These are phyloP conservation scores for Dryadomyces quercivorus DNA, from an alignment of 2,329 filamentous ascomycete species.

Conservation along the genomic window DNA sequence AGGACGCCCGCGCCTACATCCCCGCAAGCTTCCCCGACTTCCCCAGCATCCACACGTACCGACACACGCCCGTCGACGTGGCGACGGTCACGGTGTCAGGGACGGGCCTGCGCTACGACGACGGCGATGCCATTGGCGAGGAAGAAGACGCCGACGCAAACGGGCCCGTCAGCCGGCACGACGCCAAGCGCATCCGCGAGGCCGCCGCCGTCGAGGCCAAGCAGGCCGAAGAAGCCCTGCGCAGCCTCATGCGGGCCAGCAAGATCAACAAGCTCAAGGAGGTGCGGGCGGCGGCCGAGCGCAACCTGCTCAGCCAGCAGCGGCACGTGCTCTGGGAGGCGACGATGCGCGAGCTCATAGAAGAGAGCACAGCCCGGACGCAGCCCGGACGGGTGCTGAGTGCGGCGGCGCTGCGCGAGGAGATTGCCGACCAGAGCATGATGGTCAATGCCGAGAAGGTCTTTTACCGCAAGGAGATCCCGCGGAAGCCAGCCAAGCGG, in stretches of 20 bases:
- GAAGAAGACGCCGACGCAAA: conserved; percentile 8
- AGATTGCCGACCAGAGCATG: conserved; percentile 51
- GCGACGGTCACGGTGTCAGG: conserved; percentile 19
- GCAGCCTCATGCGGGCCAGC: conserved; percentile 46
- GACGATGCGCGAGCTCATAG: conserved; percentile 45
- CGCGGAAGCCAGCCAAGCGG: conserved; percentile 27
- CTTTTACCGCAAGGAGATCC: conserved; percentile 41
- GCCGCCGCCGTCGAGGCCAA: conserved; percentile 47
- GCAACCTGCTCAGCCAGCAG: conserved; percentile 37
- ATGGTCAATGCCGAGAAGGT: conserved; percentile 47
- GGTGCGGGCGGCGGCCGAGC: conserved; percentile 42
- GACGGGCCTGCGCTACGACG: conserved; percentile 15
- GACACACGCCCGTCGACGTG: conserved; percentile 38
- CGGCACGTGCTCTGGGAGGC: conserved; percentile 49
- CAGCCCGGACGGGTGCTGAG: background rate
- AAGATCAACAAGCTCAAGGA: conserved; percentile 56
- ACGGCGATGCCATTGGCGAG: conserved; percentile 15
- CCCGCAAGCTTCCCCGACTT: conserved; percentile 48
- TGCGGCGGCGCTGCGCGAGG: conserved; percentile 20
- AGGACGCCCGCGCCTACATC: conserved; percentile 42
- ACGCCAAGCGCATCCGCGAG: conserved; percentile 46
- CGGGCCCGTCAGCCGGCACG: conserved; percentile 25
- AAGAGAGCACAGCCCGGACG: conserved; percentile 16
- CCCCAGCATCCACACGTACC: conserved; percentile 53
- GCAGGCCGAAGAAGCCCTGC: conserved; percentile 49